Evolutionary conservation across 2,329 filamentous ascomycete genomes (phyloP).

Genomic region (Chlorencoelia australis): DNA sequence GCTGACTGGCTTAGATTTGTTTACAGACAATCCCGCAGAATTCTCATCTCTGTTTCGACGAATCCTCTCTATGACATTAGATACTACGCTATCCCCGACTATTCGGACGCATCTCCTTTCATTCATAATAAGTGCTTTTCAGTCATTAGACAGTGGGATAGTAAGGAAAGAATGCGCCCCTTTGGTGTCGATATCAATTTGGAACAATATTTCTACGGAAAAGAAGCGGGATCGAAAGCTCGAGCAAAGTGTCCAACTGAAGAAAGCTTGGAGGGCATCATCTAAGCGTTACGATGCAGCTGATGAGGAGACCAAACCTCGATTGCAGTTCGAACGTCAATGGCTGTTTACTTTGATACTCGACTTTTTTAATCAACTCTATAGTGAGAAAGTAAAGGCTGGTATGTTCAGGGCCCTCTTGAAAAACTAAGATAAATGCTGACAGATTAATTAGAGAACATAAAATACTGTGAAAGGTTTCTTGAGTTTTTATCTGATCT

Average conservation of each 20-base stretch:
- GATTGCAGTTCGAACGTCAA: slow-evolving; percentile 79
- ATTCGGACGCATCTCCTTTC: slow-evolving; percentile 76
- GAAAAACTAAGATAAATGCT: background rate
- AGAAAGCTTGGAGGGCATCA: slow-evolving; percentile 84
- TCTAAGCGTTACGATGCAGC: slow-evolving; percentile 79
- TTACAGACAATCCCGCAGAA: slow-evolving; percentile 64
- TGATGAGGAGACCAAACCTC: slow-evolving; percentile 68
- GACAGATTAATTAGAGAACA: slow-evolving; percentile 40
- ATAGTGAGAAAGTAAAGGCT: slow-evolving; percentile 41
- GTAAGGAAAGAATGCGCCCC: slow-evolving; percentile 95
- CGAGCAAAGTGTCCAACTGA: slow-evolving; percentile 61
- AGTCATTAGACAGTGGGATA: slow-evolving; percentile 79
- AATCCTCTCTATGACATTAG: slow-evolving; percentile 76
- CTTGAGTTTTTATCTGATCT: slow-evolving; percentile 83
- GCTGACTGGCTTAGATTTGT: slow-evolving; percentile 47
- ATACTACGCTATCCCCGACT: slow-evolving; percentile 51
- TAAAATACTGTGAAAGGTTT: slow-evolving; percentile 86
- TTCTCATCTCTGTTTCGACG: slow-evolving; percentile 88
- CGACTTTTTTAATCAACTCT: slow-evolving; percentile 69
- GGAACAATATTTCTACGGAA: slow-evolving; percentile 84
- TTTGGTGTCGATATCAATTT: slow-evolving; percentile 86
- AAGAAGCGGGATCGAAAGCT: slow-evolving; percentile 62
- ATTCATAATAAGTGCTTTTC: slow-evolving; percentile 86
- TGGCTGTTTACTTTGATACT: slow-evolving; percentile 85
- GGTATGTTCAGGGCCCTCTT: slow-evolving; percentile 27